phyloP scores from a whole-genome alignment of 2,329 filamentous ascomycete genomes.

The Epichloe gansuensis region DNA sequence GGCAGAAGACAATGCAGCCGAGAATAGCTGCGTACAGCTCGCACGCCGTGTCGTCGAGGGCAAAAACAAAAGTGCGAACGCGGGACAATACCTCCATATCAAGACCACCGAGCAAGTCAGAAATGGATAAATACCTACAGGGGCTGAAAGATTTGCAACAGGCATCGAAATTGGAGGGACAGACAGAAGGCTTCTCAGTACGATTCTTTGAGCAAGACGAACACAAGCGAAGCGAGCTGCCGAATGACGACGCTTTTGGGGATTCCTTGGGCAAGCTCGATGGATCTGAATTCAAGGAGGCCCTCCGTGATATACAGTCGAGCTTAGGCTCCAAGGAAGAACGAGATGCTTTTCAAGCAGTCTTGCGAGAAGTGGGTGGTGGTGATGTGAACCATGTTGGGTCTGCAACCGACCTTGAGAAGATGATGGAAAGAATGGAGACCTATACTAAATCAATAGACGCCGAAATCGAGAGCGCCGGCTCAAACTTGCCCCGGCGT shows the following conservation, averaged over 20 bases:
- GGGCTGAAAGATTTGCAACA: slow-evolving; percentile 15
- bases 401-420: slow-evolving; percentile 23
- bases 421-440: slow-evolving; percentile 21
- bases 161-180: slow-evolving; percentile 9
- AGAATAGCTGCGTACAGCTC: slow-evolving; percentile 23
- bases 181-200: slow-evolving; percentile 20
- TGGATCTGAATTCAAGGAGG: slow-evolving; percentile 23
- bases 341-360: slow-evolving; percentile 21
- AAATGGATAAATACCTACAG: slow-evolving; percentile 18
- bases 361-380: slow-evolving; percentile 21
- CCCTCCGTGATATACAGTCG: slow-evolving; percentile 26
- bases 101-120: slow-evolving; percentile 15
- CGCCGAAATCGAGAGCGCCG: slow-evolving; percentile 20
- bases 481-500: slow-evolving; percentile 20
- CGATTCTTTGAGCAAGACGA: slow-evolving; percentile 38
- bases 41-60: slow-evolving; percentile 12
- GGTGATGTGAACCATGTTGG: slow-evolving; percentile 18
- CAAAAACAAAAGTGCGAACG: slow-evolving; percentile 10
- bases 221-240: slow-evolving; percentile 24
- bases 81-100: slow-evolving; percentile 9
- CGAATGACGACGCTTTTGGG: slow-evolving; percentile 27
- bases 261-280: slow-evolving; percentile 25
- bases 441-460: slow-evolving; percentile 24
- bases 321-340: slow-evolving; percentile 24
- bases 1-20: slow-evolving; percentile 15